A percentile compares a stretch with the other conserved stretches of the same genome.
phyloP scores from a whole-genome alignment of 73 alveolate genomes.

The Symbiodinium pilosum region DNA sequence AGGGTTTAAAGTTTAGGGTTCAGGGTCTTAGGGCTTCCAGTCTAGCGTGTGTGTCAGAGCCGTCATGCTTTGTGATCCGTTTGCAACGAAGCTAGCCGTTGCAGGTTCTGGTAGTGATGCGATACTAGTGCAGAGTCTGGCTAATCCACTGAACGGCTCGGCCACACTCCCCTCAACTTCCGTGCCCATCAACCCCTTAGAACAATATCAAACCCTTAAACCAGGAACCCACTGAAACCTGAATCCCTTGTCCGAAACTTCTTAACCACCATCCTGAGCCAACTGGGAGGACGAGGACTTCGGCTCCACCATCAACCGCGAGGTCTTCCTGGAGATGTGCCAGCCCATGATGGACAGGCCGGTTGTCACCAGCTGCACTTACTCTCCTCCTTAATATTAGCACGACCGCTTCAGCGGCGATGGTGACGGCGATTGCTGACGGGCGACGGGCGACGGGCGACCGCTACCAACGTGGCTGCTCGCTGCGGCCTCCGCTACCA shows the following conservation, averaged over 20 bases:
- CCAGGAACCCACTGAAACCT: too few relatives aligned
- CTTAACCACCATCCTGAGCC: neutral
- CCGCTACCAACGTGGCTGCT: too few relatives aligned
- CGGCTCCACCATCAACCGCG: conserved; percentile 77
- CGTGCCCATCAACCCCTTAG: neutral
- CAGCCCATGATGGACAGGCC: conserved; percentile 93
- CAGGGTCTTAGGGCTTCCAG: neutral
- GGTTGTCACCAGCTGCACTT: neutral
- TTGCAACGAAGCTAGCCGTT: too few relatives aligned
- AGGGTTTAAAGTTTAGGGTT: neutral
- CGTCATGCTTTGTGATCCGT: neutral
- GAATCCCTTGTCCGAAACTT: too few relatives aligned
- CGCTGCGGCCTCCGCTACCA: too few relatives aligned
- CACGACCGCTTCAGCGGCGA: too few relatives aligned
- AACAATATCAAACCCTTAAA: too few relatives aligned
- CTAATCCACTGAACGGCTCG: neutral
- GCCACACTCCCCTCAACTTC: neutral
- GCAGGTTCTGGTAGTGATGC: too few relatives aligned
- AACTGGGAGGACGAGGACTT: conserved; percentile 49
- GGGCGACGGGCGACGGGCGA: too few relatives aligned
- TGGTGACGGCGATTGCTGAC: too few relatives aligned
- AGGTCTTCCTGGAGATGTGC: conserved; percentile 91
- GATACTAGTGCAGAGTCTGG: too few relatives aligned
- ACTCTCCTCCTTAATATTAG: too few relatives aligned
- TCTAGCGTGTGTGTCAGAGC: neutral